Conservation (phyloP, 2,329 filamentous ascomycete species). For the Neoarthrinium moseri region DNA sequence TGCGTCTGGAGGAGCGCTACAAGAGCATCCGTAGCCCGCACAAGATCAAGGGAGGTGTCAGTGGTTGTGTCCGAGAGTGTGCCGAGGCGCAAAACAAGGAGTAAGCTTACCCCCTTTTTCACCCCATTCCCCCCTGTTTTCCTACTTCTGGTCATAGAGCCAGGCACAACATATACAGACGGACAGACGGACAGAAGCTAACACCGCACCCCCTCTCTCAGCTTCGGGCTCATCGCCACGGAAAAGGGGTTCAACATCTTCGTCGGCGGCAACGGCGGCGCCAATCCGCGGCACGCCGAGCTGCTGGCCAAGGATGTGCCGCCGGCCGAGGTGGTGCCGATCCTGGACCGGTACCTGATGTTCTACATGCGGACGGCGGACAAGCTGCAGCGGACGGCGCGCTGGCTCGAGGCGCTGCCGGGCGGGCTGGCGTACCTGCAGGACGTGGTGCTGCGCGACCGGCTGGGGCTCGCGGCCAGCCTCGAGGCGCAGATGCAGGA, state of each 20-base stretch:
- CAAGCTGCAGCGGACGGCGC: conserved; percentile 82
- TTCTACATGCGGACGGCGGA: conserved; percentile 94
- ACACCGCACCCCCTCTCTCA: conserved; percentile 25
- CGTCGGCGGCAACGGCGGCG: conserved; percentile 85
- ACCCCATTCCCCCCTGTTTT: neutral
- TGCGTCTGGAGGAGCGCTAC: conserved; percentile 84
- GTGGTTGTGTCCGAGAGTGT: conserved; percentile 88
- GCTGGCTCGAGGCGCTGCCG: conserved; percentile 82
- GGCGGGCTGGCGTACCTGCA: conserved; percentile 82
- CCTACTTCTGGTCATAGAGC: no score
- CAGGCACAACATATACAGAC: no score
- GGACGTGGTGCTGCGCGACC: conserved; percentile 81
- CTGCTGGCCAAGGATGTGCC: conserved; percentile 84
- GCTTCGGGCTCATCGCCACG: conserved; percentile 86
- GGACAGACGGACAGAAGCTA: no score
- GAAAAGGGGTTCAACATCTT: conserved; percentile 95
- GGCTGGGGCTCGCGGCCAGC: conserved; percentile 78
- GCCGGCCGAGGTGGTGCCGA: conserved; percentile 76
- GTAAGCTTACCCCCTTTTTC: conserved; percentile 42
- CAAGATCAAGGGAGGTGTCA: conserved; percentile 89
- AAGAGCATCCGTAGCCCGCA: conserved; percentile 88
- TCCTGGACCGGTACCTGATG: conserved; percentile 85
- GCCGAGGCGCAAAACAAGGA: conserved; percentile 93
- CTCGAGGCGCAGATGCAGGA: conserved; percentile 87
- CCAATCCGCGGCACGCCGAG: conserved; percentile 78